These are phyloP conservation scores for Akanthomyces muscarius DNA, from an alignment of 2,329 filamentous ascomycete species.

Conservation along the genomic window DNA sequence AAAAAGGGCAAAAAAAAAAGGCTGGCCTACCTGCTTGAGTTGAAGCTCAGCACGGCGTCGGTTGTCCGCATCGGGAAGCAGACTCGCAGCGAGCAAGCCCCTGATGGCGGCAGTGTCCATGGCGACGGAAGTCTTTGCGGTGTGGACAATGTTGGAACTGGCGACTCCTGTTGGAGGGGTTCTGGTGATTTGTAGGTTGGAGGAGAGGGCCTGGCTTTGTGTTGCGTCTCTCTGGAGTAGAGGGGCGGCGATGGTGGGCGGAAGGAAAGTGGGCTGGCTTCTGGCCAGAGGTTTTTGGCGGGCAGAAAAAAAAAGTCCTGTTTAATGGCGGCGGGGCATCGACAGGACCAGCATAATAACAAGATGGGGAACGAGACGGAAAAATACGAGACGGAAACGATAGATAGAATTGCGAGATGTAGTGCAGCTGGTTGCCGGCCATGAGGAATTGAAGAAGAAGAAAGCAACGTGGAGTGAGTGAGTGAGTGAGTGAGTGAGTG, in stretches of 20 bases:
- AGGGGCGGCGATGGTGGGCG: neutral
- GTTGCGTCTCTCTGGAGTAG: constrained; percentile 4
- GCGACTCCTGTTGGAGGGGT: neutral
- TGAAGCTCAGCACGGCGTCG: constrained; percentile 75
- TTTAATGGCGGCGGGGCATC: constrained; percentile 7
- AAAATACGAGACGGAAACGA: neutral
- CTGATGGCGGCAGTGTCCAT: constrained; percentile 75
- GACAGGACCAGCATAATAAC: neutral
- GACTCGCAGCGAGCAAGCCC: constrained; percentile 71
- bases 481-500: neutral
- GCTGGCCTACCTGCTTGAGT: constrained; percentile 67
- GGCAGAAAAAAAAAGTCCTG: constrained; percentile 7
- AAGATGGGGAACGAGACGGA: too few relatives aligned
- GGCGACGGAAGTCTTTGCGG: constrained; percentile 23
- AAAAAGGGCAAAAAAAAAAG: neutral
- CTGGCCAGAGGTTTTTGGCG: constrained; percentile 1
- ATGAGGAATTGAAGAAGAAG: neutral
- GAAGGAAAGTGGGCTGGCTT: neutral
- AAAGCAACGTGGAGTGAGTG: neutral
- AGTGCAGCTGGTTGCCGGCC: neutral
- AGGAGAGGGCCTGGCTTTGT: neutral
- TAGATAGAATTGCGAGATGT: neutral
- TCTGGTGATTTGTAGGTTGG: constrained; percentile 6
- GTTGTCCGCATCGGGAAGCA: constrained; percentile 69
- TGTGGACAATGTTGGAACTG: neutral